phyloP scores from a whole-genome alignment of 2,329 filamentous ascomycete genomes.

The Fusarium fracticaudum region DNA sequence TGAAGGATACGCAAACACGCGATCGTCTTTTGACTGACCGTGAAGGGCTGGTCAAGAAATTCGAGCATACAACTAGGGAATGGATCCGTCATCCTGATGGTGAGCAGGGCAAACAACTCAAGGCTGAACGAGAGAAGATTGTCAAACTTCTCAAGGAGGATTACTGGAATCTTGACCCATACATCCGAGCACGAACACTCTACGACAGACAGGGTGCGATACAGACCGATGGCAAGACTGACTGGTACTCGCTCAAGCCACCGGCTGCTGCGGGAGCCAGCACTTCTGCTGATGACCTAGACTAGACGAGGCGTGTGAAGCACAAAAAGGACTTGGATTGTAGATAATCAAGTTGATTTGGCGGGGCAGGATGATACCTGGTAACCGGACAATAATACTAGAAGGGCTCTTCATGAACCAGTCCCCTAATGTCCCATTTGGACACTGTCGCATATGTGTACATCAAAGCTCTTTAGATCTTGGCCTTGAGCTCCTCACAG shows the following conservation, averaged over 20 bases:
- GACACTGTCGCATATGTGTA: not conserved
- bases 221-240: constrained; percentile 70
- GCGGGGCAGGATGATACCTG: not conserved
- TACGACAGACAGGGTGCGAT: constrained; percentile 87
- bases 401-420: constrained; percentile 18
- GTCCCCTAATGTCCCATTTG: not conserved
- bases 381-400: constrained; percentile 29
- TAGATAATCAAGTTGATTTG: constrained; percentile 18
- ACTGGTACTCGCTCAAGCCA: constrained; percentile 69
- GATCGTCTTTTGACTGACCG: constrained; percentile 72
- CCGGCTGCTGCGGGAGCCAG: constrained; percentile 31
- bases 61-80: constrained; percentile 76
- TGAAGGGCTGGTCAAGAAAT: constrained; percentile 72
- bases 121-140: constrained; percentile 67
- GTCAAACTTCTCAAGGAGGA: constrained; percentile 73
- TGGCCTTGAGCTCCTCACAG: constrained; percentile 85
- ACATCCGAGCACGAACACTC: constrained; percentile 80
- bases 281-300: constrained; percentile 58
- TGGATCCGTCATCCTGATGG: constrained; percentile 71
- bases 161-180: constrained; percentile 93
- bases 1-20: constrained; percentile 72
- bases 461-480: constrained; percentile 69
- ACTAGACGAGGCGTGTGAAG: constrained; percentile 46
- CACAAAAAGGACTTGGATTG: constrained; percentile 6
- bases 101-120: constrained; percentile 57